Base-by-base conservation (phyloP, 2,329 filamentous ascomycete genomes). In the Delphinella strobiligena region DNA sequence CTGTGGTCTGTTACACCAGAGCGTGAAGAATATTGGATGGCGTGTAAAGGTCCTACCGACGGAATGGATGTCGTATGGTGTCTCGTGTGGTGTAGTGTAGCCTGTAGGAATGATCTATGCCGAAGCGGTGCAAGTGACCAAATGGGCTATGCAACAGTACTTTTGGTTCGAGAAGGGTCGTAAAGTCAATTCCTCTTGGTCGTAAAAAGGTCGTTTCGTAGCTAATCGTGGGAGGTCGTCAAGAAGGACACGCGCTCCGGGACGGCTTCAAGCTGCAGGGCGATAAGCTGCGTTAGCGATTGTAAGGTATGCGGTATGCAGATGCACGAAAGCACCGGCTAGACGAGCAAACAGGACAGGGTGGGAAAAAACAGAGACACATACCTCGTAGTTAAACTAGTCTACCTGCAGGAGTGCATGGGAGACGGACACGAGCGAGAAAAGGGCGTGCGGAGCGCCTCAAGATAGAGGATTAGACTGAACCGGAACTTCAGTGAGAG, bases 401-500 rank as follows among this genome's bases (percentile, higher is more conserved):
- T 36, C 39, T 41, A 41, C 33, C 39, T 41, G 39, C 39, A 41
- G 39, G 39, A 41, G 39, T 41, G 39, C 39, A 41, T 41, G 34
- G 37, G 19, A 37, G 39, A 41, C 39, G 39, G 36, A 41, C 39
- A 34, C 39, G 34, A 33, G 37, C 34, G 34, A 41, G 39, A 41
- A 41, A 40, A 40, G 38, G 38, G 38, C 38, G 38, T 36, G 22
- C 22, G 38, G 34, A 41, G 39, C 39, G 32, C 33, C 39, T 29
- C 39, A 34, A 41, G 39, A 41, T 41, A 41, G 39, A 41, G 39
- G 36, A 37, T 41, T 41, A 37, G 39, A 41, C 14, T 34, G 36
- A 29, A 34, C 39, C 19, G 33, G 39, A 34, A 41, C 34, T 34
- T 41, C 30, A n/a, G 30, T 36, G 36, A 41, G 39, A 41, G 39